Evolutionary conservation across 2,329 filamentous ascomycete genomes (phyloP).

Genomic region (Exophiala sp.): DNA sequence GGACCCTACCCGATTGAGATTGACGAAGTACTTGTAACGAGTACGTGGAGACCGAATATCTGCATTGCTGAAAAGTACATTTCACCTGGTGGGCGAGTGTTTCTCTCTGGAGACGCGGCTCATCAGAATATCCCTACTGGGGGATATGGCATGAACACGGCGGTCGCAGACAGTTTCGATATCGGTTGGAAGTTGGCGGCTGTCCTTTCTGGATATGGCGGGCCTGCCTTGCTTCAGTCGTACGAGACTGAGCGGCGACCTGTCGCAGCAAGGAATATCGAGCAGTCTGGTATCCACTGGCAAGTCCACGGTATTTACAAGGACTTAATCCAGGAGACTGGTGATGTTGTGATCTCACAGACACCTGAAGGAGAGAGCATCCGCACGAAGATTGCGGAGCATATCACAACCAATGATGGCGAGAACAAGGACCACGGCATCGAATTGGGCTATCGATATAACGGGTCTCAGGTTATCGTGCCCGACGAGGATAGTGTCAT

Average conservation of each 20-base stretch:
- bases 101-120: constrained; percentile 36
- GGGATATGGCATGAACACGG: constrained; percentile 40
- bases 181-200: constrained; percentile 37
- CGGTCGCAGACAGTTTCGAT: constrained; percentile 36
- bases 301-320: constrained; percentile 6
- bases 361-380: constrained; percentile 2
- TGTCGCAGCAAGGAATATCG: constrained; percentile 30
- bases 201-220: constrained; percentile 30
- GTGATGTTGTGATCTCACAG: not conserved
- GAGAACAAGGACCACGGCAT: constrained; percentile 27
- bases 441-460: constrained; percentile 29
- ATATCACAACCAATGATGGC: constrained; percentile 5
- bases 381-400: constrained; percentile 2
- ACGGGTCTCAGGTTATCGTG: constrained; percentile 22
- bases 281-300: constrained; percentile 25
- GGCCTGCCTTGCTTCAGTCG: constrained; percentile 26
- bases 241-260: constrained; percentile 34
- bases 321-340: not conserved
- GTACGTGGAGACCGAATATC: constrained; percentile 32
- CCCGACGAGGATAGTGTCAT: constrained; percentile 7
- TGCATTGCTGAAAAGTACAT: constrained; percentile 30
- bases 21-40: constrained; percentile 35
- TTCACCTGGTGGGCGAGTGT: constrained; percentile 22
- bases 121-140: constrained; percentile 36
- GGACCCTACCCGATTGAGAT: constrained; percentile 29